These are phyloP conservation scores for Diaporthe longicolla DNA, from an alignment of 2,329 filamentous ascomycete genomes.

Conservation along the genomic window DNA sequence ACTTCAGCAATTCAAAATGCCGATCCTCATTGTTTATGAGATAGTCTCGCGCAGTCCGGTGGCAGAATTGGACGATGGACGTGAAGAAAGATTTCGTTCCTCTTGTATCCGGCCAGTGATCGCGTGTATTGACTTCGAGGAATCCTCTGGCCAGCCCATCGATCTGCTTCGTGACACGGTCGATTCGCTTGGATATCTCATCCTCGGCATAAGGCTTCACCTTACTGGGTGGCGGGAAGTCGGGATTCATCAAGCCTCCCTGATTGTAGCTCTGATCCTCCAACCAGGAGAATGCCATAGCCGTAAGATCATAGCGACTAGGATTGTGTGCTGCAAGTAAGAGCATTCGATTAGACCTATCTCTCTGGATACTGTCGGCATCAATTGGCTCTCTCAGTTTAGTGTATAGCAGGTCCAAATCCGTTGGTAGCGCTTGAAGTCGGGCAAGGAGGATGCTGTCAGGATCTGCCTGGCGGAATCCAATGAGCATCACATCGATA, in stretches of 20 bases:
- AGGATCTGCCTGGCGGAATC: constrained; percentile 3
- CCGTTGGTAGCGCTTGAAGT: constrained; percentile 3
- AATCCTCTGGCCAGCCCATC: background rate
- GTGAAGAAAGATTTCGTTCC: background rate
- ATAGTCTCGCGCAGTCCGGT: background rate
- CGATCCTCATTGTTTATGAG: background rate
- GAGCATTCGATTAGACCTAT: constrained; percentile 4
- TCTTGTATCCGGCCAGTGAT: background rate
- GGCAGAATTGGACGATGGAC: background rate
- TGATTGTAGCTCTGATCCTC: background rate
- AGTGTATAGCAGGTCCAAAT: constrained; percentile 10
- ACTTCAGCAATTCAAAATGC: background rate
- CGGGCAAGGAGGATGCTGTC: background rate
- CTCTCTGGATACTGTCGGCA: background rate
- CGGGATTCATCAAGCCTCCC: background rate
- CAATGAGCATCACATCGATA: background rate
- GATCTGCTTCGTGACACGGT: background rate
- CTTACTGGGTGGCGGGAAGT: background rate
- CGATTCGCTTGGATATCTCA: background rate
- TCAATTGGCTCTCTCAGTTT: constrained; percentile 24
- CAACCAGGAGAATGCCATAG: constrained; percentile 9
- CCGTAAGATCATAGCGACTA: background rate
- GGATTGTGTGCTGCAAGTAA: background rate
- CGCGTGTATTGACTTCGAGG: background rate
- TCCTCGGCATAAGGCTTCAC: background rate